Evolutionary conservation across 768 basidiomycete genomes (phyloP), one percentile per base, ranked within the genome.

Genomic region (Zangia roseola): DNA sequence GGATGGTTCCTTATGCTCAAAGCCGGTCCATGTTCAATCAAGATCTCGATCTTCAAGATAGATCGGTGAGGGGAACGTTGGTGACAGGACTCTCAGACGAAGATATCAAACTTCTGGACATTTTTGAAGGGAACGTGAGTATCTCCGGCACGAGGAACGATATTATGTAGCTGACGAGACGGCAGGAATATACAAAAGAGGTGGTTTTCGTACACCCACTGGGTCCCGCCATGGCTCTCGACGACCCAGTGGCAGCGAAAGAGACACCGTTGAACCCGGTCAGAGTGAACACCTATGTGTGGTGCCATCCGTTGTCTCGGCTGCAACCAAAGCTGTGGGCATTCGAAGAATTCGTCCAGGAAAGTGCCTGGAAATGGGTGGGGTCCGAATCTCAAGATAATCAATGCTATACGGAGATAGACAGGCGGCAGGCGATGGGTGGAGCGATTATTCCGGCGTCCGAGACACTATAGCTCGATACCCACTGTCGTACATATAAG

Each of bases 301-400:
- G 83, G 78, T 65, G 64, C 23, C 68, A 70, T 4, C 62, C 68
- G 0, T 20, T 78, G 7, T 54, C 57, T 0, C 52, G 65, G 7
- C 71, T 97, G 8, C 71, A 79, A 21, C 71, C 80, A 0, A 72
- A 74, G 25, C 68, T 89, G 5, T 98, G 94, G 94, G 78, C 82
- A 0, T 94, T 86, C 59, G 81, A 83, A n/a, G 79, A 83, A 4
- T 97, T 97, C 60, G 75, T 95, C 25, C 68, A 70, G 59, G 78
- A 87, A 25, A 88, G 82, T 54, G 84, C 88, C 2, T 81, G 81
- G 76, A 85, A 86, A 49, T 94, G 93, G 92, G 76, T 86, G 33
- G 81, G 80, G 1, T 53, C 61, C 9, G 68, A 58, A 6, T 67
- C 70, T 17, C 49, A 60, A 19, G 52, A 59, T 4, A 72, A 74